Conservation (phyloP, 371 early-diverging fungal species). For the Dichotomocladium elegans region DNA sequence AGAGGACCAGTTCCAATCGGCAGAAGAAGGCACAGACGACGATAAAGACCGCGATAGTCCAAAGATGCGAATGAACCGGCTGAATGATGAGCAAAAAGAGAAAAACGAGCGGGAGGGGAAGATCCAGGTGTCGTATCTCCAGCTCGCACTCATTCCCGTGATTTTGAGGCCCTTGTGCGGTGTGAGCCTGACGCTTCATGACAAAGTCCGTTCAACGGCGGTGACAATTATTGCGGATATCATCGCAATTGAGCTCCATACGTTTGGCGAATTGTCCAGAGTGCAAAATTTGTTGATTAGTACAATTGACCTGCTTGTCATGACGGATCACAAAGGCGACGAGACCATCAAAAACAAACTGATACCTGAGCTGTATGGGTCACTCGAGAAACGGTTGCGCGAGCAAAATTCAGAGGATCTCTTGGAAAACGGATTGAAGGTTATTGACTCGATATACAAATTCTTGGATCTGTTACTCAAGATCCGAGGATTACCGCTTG, state of each 20-base stretch:
- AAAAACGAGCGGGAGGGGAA: neutral
- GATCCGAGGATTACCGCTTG: slow-evolving; percentile 55
- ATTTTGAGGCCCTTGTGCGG: slow-evolving; percentile 61
- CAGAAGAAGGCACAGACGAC: slow-evolving; percentile 9
- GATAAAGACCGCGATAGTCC: slow-evolving; percentile 8
- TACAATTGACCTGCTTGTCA: slow-evolving; percentile 56
- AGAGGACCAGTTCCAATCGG: slow-evolving; percentile 11
- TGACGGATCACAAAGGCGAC: slow-evolving; percentile 58
- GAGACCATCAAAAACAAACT: slow-evolving; percentile 30
- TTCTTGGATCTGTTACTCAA: slow-evolving; percentile 56
- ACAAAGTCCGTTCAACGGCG: slow-evolving; percentile 51
- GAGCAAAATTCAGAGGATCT: slow-evolving; percentile 18
- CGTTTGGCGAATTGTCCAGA: slow-evolving; percentile 45
- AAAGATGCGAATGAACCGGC: slow-evolving; percentile 17
- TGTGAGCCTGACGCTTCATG: slow-evolving; percentile 58
- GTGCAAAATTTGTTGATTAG: slow-evolving; percentile 61
- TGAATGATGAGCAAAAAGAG: slow-evolving; percentile 14
- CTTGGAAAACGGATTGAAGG: slow-evolving; percentile 24
- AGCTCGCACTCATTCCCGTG: slow-evolving; percentile 48
- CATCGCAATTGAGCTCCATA: slow-evolving; percentile 56
- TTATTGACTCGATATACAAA: slow-evolving; percentile 49
- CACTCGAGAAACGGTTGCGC: slow-evolving; percentile 24
- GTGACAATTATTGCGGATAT: slow-evolving; percentile 59
- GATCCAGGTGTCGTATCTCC: slow-evolving; percentile 21
- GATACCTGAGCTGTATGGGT: slow-evolving; percentile 23